Evolutionary conservation across 2,329 filamentous ascomycete species (phyloP), one percentile per base, ranked within the genome.

Genomic region (Cladosporium sp.): DNA sequence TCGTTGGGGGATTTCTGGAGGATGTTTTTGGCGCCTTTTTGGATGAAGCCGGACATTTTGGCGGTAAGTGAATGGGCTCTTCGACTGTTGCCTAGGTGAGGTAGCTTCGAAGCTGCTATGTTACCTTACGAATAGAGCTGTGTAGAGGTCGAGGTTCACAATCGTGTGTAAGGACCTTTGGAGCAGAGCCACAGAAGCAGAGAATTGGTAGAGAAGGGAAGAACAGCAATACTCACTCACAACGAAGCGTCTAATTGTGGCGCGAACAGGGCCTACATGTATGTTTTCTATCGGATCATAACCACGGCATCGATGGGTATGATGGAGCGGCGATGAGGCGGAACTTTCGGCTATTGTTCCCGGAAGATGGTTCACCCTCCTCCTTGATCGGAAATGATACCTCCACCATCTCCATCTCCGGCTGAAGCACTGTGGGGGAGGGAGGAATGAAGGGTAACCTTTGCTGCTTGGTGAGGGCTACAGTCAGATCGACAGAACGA

Each of bases 1-100:
- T 97, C 92, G 63, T 86, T 83, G 39, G 91, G 88, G 22, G 85
- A 77, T 74, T 94, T 96, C 68, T 86, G 76, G 60, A 96, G 85
- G 65, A 96, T 85, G 68, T 87, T 83, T 65, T 86, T 84, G 62
- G 93, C 79, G 68, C 90, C 90, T 69, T 59, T 59, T 56, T 75
- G 74, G 5, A 76, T 62, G 64, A 75, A 73, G 59, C 24, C 28
- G 24, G 28, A 25, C 17, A n/a, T 45, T 22, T 22, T 25, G 42
- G 19, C 24, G 19, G 19, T 20, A 34, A 3, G 35, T n/a, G 35
- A 32, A 15, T 37, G 13, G 19, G 1, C 15, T 6, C 24, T 44
- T 10, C 17, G 39, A 5, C 4, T 25, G 17, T 15, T 15, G 39
- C 13, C 20, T 5, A 24, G 17, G 39, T 24, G n/a, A 24, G 20